Evolutionary conservation across 2,329 filamentous ascomycete species (phyloP).

Genomic region (Arthrocladium fulminans): DNA sequence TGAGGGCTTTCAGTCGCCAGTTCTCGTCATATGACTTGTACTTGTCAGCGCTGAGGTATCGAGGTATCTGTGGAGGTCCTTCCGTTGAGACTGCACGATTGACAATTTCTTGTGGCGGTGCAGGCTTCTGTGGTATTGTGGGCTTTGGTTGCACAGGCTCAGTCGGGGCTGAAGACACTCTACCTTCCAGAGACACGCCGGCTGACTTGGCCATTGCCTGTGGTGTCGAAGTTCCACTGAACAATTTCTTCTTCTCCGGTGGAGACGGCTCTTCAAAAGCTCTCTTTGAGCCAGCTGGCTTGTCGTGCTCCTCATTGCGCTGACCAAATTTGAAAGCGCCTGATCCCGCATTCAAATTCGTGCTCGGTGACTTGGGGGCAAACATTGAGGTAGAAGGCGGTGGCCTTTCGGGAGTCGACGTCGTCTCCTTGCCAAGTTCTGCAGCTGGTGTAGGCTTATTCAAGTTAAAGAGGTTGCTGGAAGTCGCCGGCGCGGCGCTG

Average conservation of each 20-base stretch:
- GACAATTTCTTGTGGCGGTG: slow-evolving; percentile 4
- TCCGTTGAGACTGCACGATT: slow-evolving; percentile 20
- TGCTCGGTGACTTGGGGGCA: not conserved
- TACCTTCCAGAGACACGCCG: not conserved
- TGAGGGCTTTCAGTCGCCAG: slow-evolving; percentile 29
- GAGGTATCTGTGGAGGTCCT: slow-evolving; percentile 16
- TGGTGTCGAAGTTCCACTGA: not conserved
- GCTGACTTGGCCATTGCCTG: not conserved
- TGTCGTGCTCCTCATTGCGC: not conserved
- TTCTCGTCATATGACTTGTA: slow-evolving; percentile 21
- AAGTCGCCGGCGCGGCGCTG: not conserved
- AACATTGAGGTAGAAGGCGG: slow-evolving; percentile 5
- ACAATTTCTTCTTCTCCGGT: slow-evolving; percentile 9
- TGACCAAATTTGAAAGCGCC: slow-evolving; percentile 6
- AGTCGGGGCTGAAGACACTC: not conserved
- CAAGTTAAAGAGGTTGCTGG: slow-evolving; percentile 5
- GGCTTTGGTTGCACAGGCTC: slow-evolving; percentile 1
- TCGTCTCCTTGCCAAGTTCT: slow-evolving; percentile 5
- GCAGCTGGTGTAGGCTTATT: slow-evolving; percentile 8
- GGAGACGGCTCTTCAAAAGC: not conserved
- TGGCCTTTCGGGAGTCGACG: not conserved
- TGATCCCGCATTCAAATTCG: slow-evolving; percentile 4
- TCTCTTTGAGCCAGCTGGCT: slow-evolving; percentile 2
- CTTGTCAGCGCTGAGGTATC: slow-evolving; percentile 16
- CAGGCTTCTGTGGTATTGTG: not conserved